Base-by-base conservation (phyloP, 2,329 filamentous ascomycete species). In the Sclerotinia glacialis region DNA sequence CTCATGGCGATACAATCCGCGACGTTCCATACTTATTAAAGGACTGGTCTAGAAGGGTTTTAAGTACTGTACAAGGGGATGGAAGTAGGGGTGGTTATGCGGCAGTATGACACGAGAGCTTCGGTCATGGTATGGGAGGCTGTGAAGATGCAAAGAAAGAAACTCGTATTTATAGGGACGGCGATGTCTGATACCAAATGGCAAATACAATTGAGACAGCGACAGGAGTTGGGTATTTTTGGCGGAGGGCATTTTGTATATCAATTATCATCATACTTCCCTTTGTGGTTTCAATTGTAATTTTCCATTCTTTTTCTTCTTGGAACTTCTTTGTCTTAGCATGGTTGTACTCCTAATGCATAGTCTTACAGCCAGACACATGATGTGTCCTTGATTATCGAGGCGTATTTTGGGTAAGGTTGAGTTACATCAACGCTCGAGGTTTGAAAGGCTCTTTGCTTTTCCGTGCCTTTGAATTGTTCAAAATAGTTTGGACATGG, bases 1-100 rank as follows among this genome's bases (percentile, higher is more conserved):
- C 95, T 18, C 94, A 98, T 77, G 91, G 91, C 71, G 95, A 99
- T 78, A 90, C 91, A 0, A 90, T 98, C 73, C 89, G 94, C 70
- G 95, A 99, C 75, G 80, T 97, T 26, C 95, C 95, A 3, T 98
- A 97, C 76, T 84, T 98, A 64, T 79, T 97, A 70, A 93, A 94
- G 79, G 95, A 99, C 78, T 96, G 91, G 86, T 83, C 86, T 21
- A 85, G 92, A 67, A 86, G 89, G 71, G 88, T 96, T 26, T 81
- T 95, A 58, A 93, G 90, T 76, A 93, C 92, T 0, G 83, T 98
- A 12, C 92, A 96, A 78, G 92, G 92, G 1, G 85, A 89, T 53
- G 91, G 92, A 9, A 90, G 88, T 67, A 87, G 95, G 74, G 94
- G 94, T 55, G 95, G 95, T 2, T 99, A 99, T 79, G 96, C 92